Evolutionary conservation across 2,329 filamentous ascomycete genomes (phyloP).

Genomic region (Dryadomyces quercus-mongolicae): DNA sequence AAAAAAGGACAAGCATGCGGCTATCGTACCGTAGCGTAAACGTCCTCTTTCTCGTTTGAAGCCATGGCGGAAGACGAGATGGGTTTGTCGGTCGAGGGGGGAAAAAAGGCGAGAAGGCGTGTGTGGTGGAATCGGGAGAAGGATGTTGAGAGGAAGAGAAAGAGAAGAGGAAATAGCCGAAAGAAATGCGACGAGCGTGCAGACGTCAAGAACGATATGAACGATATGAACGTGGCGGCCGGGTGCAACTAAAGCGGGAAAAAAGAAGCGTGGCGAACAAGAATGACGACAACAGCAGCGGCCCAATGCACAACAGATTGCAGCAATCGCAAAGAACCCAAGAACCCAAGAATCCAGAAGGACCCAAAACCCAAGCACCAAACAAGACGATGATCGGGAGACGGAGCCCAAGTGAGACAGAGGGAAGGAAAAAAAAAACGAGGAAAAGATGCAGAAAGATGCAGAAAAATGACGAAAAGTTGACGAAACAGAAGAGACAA

Average conservation of each 20-base stretch:
- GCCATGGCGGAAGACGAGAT: slow-evolving; percentile 20
- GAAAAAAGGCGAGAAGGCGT: not conserved
- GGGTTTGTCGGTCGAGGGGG: not conserved
- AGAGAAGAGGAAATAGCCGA: not conserved
- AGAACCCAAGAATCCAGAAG: not conserved
- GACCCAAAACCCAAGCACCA: not conserved
- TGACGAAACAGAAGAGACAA: not conserved
- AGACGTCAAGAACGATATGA: not conserved
- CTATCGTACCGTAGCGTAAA: slow-evolving; percentile 43
- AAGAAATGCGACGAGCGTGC: not conserved
- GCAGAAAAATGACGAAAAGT: not conserved
- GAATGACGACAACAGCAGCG: not conserved
- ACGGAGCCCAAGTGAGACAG: not conserved
- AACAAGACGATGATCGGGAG: not conserved
- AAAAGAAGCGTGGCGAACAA: not conserved
- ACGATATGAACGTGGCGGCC: not conserved
- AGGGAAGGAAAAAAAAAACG: no score
- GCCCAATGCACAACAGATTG: not conserved
- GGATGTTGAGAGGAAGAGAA: not conserved
- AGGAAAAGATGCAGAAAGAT: not conserved
- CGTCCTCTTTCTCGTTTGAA: slow-evolving; percentile 30
- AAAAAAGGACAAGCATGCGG: not conserved
- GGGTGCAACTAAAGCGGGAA: not conserved
- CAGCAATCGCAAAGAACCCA: not conserved
- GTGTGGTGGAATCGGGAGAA: not conserved